These are phyloP conservation scores for Nicotiana rustica DNA, from an alignment of 305 asterid species.

Conservation along the genomic window DNA sequence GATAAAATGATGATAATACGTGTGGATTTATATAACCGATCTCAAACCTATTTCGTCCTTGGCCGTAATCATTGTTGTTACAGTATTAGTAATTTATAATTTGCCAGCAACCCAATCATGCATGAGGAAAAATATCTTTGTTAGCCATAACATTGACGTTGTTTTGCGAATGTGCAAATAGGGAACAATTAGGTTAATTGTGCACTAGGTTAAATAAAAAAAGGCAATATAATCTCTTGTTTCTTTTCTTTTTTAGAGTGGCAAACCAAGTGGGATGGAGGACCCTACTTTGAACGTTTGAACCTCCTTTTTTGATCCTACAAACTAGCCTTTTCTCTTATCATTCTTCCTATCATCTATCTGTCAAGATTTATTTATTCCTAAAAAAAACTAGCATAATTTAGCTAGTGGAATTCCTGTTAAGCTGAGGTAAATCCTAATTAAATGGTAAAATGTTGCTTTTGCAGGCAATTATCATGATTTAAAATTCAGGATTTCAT, in stretches of 20 bases:
- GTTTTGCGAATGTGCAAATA: constrained; percentile 6
- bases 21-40: too few species aligned
- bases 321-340: constrained; percentile 21
- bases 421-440: background rate
- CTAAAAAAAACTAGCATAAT: background rate
- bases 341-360: constrained; percentile 24
- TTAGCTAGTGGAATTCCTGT: constrained; percentile 36
- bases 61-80: too few species aligned
- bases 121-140: background rate
- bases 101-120: background rate
- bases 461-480: background rate
- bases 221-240: background rate
- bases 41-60: too few species aligned
- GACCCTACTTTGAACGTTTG: constrained; percentile 42
- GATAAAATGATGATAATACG: too few species aligned
- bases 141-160: background rate
- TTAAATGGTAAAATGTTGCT: background rate
- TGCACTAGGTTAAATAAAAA: background rate
- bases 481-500: constrained; percentile 31
- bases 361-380: constrained; percentile 20
- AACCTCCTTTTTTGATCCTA: constrained; percentile 34
- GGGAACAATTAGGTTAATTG: constrained; percentile 31
- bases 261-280: constrained; percentile 47
- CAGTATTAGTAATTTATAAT: background rate
- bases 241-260: constrained; percentile 34